Base-by-base conservation (phyloP, 139 green algal genomes). In the Haematococcus sp. region DNA sequence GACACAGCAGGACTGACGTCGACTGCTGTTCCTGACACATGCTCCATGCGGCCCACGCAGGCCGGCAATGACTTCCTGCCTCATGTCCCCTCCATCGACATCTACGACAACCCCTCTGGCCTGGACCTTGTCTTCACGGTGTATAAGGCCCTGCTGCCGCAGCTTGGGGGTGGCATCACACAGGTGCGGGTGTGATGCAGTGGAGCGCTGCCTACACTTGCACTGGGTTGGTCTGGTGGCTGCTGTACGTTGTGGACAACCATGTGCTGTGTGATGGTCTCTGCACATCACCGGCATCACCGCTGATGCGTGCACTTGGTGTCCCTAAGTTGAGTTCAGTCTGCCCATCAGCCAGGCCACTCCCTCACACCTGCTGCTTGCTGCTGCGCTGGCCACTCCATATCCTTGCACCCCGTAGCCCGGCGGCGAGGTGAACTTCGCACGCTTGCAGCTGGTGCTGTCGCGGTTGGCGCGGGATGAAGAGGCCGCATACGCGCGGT, bases 61-160 rank as follows among this genome's bases (percentile, higher is more conserved):
- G 76, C 80, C 4, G 93, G 93, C 74, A 97, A 97, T 68, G 93
- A 97, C 81, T 97, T 97, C 68, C 72, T 97, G 72, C 93, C 93
- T 1, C 85, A 93, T 76, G 83, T 96, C 61, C 93, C 93, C 30
- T 96, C 91, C 32, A 83, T 97, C 13, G 92, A 97, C 79, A 95
- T 97, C 72, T 91, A 91, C 68, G 86, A 90, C 74, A 71, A 73
- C 13, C 86, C 87, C 71, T 78, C 79, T 43, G 92, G 90, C 0
- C 90, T 97, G 69, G 86, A 95, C 46, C 81, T 92, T 25, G 71
- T 97, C 32, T 84, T 97, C 44, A 74, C 80, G 1, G 79, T 87
- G 1, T 93, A 92, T 83, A 91, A 89, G 77, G 73, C 76, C 4
- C 28, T 88, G 68, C 86, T 94, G 58, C 56, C 74, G 3, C 43